Conservation (phyloP, 2,329 filamentous ascomycete genomes). For the Leptographium lundbergii region DNA sequence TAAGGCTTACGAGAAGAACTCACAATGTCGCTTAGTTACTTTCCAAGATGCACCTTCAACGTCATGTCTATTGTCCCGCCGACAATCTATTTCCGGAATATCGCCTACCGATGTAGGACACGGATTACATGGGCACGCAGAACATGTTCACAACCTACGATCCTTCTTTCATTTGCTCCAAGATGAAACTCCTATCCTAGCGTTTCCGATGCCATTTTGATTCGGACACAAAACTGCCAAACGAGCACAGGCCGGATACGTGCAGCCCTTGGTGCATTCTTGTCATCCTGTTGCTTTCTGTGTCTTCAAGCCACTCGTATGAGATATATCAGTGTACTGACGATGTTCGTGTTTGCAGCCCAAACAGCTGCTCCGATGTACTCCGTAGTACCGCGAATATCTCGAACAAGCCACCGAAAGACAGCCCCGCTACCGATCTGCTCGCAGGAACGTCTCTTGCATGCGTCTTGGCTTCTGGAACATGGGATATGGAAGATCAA, state of each 20-base stretch:
- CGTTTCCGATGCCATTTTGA: background rate
- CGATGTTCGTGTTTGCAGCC: background rate
- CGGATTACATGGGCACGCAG: too few species aligned
- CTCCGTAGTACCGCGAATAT: background rate
- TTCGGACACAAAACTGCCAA: background rate
- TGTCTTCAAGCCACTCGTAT: background rate
- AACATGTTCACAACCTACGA: too few species aligned
- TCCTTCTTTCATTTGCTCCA: too few species aligned
- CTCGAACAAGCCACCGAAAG: background rate
- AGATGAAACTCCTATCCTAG: too few species aligned
- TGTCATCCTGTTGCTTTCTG: too few species aligned
- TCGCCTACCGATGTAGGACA: too few species aligned
- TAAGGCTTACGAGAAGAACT: too few species aligned
- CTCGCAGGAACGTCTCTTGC: background rate
- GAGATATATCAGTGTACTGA: background rate
- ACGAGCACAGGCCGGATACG: background rate
- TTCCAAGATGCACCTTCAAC: too few species aligned
- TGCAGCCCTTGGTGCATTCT: background rate
- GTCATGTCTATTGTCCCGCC: too few species aligned
- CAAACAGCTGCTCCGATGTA: background rate
- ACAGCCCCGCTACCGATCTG: background rate
- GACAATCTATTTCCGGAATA: too few species aligned
- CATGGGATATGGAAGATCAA: background rate
- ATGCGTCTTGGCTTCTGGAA: background rate
- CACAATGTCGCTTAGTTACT: too few species aligned